Conservation (phyloP, 805 yeast genomes). For the Wickerhamomyces rabaulensis region DNA sequence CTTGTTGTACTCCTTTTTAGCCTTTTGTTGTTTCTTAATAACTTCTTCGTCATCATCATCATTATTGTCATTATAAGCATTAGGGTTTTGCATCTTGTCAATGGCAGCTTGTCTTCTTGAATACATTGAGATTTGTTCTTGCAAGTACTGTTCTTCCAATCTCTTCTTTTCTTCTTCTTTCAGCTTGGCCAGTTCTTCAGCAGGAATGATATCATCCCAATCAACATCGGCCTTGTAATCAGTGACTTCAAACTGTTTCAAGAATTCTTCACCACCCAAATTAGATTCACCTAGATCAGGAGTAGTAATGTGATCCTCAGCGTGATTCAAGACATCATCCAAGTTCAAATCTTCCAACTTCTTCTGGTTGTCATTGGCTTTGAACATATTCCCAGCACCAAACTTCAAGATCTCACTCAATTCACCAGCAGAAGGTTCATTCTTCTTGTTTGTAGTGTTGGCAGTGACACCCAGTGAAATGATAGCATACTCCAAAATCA, state of each 20-base stretch:
- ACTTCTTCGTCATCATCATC: constrained; percentile 36
- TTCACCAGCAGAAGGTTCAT: constrained; percentile 80
- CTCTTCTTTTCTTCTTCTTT: constrained; percentile 88
- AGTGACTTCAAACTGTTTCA: constrained; percentile 96
- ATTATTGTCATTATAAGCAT: constrained; percentile 34
- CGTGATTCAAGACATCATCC: constrained; percentile 94
- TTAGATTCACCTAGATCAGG: constrained; percentile 98
- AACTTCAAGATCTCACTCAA: constrained; percentile 90
- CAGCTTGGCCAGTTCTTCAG: constrained; percentile 80
- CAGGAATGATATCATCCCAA: constrained; percentile 99
- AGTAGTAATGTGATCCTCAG: constrained; percentile 94
- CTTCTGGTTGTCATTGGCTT: constrained; percentile 90
- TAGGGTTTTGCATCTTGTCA: constrained; percentile 48
- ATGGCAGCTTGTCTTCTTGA: constrained; percentile 76
- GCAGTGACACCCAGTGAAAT: constrained; percentile 95
- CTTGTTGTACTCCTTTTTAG: constrained; percentile 41
- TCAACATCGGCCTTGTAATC: constrained; percentile 97
- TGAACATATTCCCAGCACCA: constrained; percentile 98
- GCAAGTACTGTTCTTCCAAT: constrained; percentile 78
- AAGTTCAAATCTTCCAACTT: constrained; percentile 91
- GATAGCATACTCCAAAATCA: constrained; percentile 97
- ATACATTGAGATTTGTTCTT: constrained; percentile 86
- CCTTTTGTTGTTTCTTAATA: constrained; percentile 28
- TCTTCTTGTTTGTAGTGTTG: constrained; percentile 39
- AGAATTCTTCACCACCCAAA: constrained; percentile 95